These are phyloP conservation scores for Barnettozyma wickerhamii DNA, from an alignment of 805 yeast species.

Conservation along the genomic window DNA sequence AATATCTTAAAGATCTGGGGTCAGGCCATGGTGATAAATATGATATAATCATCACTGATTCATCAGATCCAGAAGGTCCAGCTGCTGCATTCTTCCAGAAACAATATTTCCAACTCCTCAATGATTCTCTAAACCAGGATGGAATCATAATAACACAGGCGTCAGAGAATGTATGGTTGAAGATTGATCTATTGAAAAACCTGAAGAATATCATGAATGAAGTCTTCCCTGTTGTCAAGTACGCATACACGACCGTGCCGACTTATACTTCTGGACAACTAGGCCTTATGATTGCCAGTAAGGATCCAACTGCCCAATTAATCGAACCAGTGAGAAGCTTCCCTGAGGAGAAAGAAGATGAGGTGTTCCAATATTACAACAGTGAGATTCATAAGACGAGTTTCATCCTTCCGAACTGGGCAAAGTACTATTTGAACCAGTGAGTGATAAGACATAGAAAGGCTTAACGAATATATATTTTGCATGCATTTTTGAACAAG, in stretches of 20 bases:
- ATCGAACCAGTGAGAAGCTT: conserved; percentile 47
- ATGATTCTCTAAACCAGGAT: conserved; percentile 54
- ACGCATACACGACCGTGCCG: conserved; percentile 80
- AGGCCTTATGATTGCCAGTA: conserved; percentile 71
- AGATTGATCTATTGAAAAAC: conserved; percentile 46
- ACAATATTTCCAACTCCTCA: conserved; percentile 65
- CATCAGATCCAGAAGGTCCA: conserved; percentile 95
- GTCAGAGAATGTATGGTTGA: conserved; percentile 72
- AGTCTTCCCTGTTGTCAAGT: conserved; percentile 59
- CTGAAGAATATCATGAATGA: conserved; percentile 44
- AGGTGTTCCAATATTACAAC: conserved; percentile 61
- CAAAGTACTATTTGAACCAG: conserved; percentile 33
- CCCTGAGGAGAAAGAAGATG: conserved; percentile 40
- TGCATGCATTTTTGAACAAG: not conserved
- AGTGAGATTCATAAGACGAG: conserved; percentile 62
- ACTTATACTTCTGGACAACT: conserved; percentile 86
- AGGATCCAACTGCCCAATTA: conserved; percentile 43
- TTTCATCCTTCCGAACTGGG: conserved; percentile 81
- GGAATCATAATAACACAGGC: conserved; percentile 80
- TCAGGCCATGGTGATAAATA: conserved; percentile 41
- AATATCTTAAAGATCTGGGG: conserved; percentile 48
- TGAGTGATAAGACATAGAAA: no score
- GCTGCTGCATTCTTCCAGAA: conserved; percentile 85
- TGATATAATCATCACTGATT: conserved; percentile 87
- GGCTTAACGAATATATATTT: not conserved